These are phyloP conservation scores for Strobilomyces echinocephalus DNA, from an alignment of 768 basidiomycete species.

Conservation along the genomic window DNA sequence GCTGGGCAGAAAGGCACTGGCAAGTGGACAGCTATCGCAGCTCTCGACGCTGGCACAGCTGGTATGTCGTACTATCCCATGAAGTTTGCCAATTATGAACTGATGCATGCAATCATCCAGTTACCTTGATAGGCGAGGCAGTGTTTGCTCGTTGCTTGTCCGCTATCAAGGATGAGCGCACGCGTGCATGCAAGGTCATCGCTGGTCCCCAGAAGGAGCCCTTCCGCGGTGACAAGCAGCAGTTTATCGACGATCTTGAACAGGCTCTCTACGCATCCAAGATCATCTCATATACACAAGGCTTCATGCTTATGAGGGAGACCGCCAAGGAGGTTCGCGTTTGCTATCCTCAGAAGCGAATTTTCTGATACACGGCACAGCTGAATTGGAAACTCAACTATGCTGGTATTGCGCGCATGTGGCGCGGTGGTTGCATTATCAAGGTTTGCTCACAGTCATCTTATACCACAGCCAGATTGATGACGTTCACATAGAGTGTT, in stretches of 20 bases:
- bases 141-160: slow-evolving; percentile 99
- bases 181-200: slow-evolving; percentile 86
- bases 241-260: slow-evolving; percentile 98
- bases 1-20: slow-evolving; percentile 99
- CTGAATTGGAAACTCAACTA: slow-evolving; percentile 92
- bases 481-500: slow-evolving; percentile 51
- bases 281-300: slow-evolving; percentile 99
- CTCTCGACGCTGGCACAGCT: slow-evolving; percentile 86
- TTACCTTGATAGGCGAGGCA: slow-evolving; percentile 98
- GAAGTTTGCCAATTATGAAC: slow-evolving; percentile 1
- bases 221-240: slow-evolving; percentile 97
- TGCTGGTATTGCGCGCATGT: slow-evolving; percentile 96
- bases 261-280: slow-evolving; percentile 99
- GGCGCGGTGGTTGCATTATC: slow-evolving; percentile 99
- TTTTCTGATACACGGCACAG: slow-evolving; percentile 31
- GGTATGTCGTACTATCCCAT: slow-evolving; percentile 43
- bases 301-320: slow-evolving; percentile 99
- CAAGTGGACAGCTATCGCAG: slow-evolving; percentile 98
- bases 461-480: slow-evolving; percentile 7
- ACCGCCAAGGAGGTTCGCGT: slow-evolving; percentile 81
- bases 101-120: slow-evolving; percentile 37
- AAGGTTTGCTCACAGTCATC: slow-evolving; percentile 46
- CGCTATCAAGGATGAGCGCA: slow-evolving; percentile 93
- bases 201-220: slow-evolving; percentile 86
- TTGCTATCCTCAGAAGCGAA: background rate